Conservation (phyloP, 768 basidiomycete genomes). For the Aureoboletus auriporus region DNA sequence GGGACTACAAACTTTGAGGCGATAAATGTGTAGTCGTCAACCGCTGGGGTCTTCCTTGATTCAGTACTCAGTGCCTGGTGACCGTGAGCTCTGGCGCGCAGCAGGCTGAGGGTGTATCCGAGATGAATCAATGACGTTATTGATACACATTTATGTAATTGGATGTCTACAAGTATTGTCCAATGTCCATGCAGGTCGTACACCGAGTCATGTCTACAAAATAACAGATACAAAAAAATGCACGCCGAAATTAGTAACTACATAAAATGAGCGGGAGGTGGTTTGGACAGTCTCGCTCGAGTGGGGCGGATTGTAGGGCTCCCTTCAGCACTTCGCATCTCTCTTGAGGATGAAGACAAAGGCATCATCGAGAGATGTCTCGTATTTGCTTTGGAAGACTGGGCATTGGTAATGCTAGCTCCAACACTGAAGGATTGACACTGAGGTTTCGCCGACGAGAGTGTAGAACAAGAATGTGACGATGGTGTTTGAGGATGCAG, state of each 20-base stretch:
- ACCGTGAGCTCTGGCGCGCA: too few relatives aligned
- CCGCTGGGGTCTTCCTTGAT: neutral
- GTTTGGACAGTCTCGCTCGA: conserved; percentile 16
- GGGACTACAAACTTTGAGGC: too few relatives aligned
- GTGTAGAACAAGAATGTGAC: neutral
- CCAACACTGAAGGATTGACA: neutral
- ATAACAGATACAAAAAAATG: neutral
- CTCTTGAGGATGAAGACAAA: conserved; percentile 8
- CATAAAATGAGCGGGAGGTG: conserved; percentile 15
- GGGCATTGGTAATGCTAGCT: neutral
- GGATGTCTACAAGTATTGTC: neutral
- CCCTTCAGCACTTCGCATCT: neutral
- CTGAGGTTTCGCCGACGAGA: conserved; percentile 3
- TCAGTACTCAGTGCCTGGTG: too few relatives aligned
- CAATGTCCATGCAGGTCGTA: neutral
- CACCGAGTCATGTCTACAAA: neutral
- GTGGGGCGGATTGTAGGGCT: conserved; percentile 2
- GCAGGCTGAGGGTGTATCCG: too few relatives aligned
- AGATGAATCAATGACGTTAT: too few relatives aligned
- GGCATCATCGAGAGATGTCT: conserved; percentile 20
- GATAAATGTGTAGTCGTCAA: neutral
- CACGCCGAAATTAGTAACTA: conserved; percentile 3
- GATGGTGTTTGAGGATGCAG: too few relatives aligned
- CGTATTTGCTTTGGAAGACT: neutral
- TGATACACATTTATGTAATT: too few relatives aligned